These are phyloP conservation scores for Podaxis sp. DNA, from an alignment of 768 basidiomycete genomes.

Conservation along the genomic window DNA sequence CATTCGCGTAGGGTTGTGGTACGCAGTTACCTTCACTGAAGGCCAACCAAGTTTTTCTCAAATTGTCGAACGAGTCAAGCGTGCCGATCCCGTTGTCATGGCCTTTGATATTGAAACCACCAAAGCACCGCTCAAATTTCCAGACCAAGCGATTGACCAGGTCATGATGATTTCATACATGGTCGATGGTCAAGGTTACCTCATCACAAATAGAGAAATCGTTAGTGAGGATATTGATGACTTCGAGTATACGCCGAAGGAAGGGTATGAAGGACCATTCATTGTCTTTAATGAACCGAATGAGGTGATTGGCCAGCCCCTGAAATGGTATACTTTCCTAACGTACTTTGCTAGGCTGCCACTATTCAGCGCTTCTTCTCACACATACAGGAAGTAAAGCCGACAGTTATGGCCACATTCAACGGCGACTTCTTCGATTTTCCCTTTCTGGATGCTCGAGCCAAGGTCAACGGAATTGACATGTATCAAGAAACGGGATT, in stretches of 20 bases:
- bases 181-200: conserved; percentile 96
- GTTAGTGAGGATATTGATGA: conserved; percentile 97
- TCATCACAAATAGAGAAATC: conserved; percentile 97
- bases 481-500: conserved; percentile 97
- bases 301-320: conserved; percentile 54
- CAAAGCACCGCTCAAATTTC: conserved; percentile 99
- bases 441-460: conserved; percentile 87
- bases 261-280: conserved; percentile 97
- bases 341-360: conserved; percentile 53
- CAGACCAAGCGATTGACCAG: conserved; percentile 93
- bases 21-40: conserved; percentile 78
- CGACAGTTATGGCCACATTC: conserved; percentile 97
- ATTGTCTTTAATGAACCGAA: conserved; percentile 92
- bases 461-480: conserved; percentile 88
- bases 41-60: conserved; percentile 75
- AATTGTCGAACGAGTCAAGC: conserved; percentile 86
- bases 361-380: conserved; percentile 88
- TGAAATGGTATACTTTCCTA: neutral
- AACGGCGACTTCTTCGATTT: conserved; percentile 99
- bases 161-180: conserved; percentile 99
- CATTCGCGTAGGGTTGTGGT: conserved; percentile 98
- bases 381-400: conserved; percentile 90
- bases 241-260: conserved; percentile 98
- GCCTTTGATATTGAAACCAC: conserved; percentile 99
- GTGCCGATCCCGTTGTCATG: conserved; percentile 99